Conservation (phyloP, 225 moss, liverwort and hornwort genomes). For the Pseudisothecium myosuroides region DNA sequence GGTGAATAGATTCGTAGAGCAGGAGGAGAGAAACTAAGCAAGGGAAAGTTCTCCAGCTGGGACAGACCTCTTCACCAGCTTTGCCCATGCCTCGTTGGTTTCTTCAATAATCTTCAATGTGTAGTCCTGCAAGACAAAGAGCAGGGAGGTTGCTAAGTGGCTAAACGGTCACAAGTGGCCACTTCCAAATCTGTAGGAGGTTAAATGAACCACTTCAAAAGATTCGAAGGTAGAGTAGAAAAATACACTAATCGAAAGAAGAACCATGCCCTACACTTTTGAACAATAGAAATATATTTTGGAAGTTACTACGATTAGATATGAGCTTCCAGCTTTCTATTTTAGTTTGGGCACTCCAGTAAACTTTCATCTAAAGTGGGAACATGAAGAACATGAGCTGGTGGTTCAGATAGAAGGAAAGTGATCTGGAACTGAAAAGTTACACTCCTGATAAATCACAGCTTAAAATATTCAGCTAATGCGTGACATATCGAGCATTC, state of each 20-base stretch:
- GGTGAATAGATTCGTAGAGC: neutral
- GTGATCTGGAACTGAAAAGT: neutral
- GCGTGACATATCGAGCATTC: neutral
- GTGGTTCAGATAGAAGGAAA: neutral
- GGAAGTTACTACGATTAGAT: neutral
- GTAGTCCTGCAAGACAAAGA: constrained; percentile 49
- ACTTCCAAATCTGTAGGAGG: neutral
- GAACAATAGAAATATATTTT: neutral
- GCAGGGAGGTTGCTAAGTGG: neutral
- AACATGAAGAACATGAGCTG: neutral
- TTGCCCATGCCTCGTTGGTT: constrained; percentile 97
- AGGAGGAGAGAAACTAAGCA: constrained; percentile 15
- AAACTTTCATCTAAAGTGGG: neutral
- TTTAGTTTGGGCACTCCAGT: neutral
- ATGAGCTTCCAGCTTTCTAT: neutral
- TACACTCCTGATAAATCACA: neutral
- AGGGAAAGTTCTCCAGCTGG: constrained; percentile 95
- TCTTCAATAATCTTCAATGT: constrained; percentile 78
- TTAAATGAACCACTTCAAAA: neutral
- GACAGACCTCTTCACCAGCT: constrained; percentile 95
- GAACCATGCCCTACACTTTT: neutral
- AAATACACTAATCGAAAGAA: neutral
- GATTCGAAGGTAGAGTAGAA: neutral
- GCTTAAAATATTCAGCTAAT: neutral
- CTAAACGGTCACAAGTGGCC: neutral